A percentile compares a stretch with the other conserved stretches of the same genome.
These are phyloP conservation scores for Fennellomyces sp. DNA, from an alignment of 371 early-diverging fungal species.

Conservation along the genomic window DNA sequence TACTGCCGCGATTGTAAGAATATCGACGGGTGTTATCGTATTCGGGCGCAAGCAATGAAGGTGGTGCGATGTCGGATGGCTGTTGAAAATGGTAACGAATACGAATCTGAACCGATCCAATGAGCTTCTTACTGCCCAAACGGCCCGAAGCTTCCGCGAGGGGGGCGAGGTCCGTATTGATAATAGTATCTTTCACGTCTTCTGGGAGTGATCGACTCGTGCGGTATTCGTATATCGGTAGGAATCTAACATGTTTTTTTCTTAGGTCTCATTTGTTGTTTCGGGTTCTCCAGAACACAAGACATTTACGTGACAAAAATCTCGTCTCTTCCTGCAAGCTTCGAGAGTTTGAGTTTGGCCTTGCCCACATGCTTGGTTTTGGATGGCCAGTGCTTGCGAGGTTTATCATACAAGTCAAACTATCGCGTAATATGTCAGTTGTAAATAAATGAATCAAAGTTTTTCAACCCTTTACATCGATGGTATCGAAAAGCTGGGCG, in stretches of 20 bases:
- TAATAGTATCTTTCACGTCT: slow-evolving; percentile 38
- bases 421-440: too few relatives aligned
- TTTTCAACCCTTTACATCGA: too few relatives aligned
- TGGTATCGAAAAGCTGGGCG: slow-evolving; percentile 47
- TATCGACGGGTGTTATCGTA: neutral
- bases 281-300: neutral
- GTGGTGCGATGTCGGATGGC: slow-evolving; percentile 11
- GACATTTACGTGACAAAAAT: slow-evolving; percentile 46
- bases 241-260: slow-evolving; percentile 29
- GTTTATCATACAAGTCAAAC: slow-evolving; percentile 43
- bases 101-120: slow-evolving; percentile 43
- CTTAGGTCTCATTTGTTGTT: too few relatives aligned
- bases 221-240: slow-evolving; percentile 53
- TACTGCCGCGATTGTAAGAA: slow-evolving; percentile 2
- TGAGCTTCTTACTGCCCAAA: slow-evolving; percentile 14
- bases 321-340: slow-evolving; percentile 33
- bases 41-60: neutral
- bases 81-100: slow-evolving; percentile 38
- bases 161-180: slow-evolving; percentile 34
- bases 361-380: slow-evolving; percentile 46
- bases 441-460: too few relatives aligned
- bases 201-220: slow-evolving; percentile 39
- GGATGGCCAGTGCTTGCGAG: slow-evolving; percentile 34
- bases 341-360: slow-evolving; percentile 45
- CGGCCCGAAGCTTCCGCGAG: slow-evolving; percentile 22